phyloP scores from a whole-genome alignment of 129 eudicot genomes.

The Lonicera japonica region DNA sequence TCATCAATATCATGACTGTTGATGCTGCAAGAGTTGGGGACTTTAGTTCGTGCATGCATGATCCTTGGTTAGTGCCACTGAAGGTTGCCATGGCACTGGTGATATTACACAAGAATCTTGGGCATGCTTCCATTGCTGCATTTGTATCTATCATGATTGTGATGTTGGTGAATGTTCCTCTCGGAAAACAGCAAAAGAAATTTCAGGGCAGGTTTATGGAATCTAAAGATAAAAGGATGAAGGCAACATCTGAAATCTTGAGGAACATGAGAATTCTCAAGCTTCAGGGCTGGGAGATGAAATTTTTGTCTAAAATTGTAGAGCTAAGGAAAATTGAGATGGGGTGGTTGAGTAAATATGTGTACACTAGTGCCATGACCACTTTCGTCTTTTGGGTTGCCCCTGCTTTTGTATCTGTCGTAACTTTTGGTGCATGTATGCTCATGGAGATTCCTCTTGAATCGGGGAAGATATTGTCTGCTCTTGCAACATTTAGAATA shows the following conservation, averaged over 20 bases:
- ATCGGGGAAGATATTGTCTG: conserved; percentile 74
- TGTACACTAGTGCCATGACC: conserved; percentile 40
- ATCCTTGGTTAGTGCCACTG: conserved; percentile 61
- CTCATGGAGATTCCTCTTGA: conserved; percentile 69
- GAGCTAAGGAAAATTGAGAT: conserved; percentile 51
- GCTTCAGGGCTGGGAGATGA: conserved; percentile 94
- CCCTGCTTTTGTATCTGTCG: conserved; percentile 68
- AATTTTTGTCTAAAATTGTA: conserved; percentile 54
- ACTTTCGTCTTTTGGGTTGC: conserved; percentile 67
- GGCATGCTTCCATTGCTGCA: conserved; percentile 72
- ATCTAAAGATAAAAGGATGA: conserved; percentile 81
- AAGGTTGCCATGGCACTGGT: conserved; percentile 59
- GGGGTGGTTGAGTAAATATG: conserved; percentile 57
- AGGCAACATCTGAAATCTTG: conserved; percentile 80
- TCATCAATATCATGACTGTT: conserved; percentile 79
- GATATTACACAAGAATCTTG: conserved; percentile 59
- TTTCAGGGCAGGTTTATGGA: conserved; percentile 72
- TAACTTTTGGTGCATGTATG: conserved; percentile 72
- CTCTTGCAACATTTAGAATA: conserved; percentile 76
- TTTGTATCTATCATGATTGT: conserved; percentile 49
- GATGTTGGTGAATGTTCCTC: conserved; percentile 66
- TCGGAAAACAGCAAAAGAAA: conserved; percentile 52
- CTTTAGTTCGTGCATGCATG: conserved; percentile 69
- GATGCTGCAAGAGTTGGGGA: conserved; percentile 88
- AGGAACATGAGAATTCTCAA: conserved; percentile 91